These are phyloP conservation scores for Kwoniella dejecticola DNA, from an alignment of 768 basidiomycete species.

Conservation along the genomic window DNA sequence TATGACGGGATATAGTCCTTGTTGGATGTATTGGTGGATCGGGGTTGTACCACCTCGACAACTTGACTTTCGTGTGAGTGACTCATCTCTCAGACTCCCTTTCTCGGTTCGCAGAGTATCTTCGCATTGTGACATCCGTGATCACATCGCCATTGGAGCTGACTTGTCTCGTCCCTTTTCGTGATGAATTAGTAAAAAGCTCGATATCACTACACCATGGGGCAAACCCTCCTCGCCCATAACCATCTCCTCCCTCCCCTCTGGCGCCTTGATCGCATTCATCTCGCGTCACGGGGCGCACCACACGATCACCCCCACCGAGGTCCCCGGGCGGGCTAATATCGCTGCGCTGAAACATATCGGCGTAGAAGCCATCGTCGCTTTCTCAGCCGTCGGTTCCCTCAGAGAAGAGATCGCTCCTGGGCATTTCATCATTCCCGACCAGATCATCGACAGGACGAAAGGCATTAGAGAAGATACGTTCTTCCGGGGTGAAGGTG, in stretches of 20 bases:
- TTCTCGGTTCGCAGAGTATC: neutral
- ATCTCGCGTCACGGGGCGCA: constrained; percentile 83
- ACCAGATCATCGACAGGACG: constrained; percentile 94
- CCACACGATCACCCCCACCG: constrained; percentile 76
- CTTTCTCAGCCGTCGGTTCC: constrained; percentile 94
- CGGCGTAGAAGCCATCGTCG: constrained; percentile 83
- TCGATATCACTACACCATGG: constrained; percentile 67
- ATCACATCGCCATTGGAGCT: neutral
- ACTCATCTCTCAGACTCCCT: neutral
- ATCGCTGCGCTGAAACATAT: constrained; percentile 91
- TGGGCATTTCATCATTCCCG: constrained; percentile 82
- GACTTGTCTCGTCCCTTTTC: neutral
- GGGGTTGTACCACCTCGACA: constrained; percentile 89
- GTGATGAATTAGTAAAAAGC: constrained; percentile 22
- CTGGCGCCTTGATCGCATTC: constrained; percentile 78
- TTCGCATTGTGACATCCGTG: neutral
- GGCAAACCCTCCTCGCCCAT: constrained; percentile 88
- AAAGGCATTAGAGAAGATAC: constrained; percentile 86
- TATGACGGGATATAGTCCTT: constrained; percentile 51
- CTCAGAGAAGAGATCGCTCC: constrained; percentile 90
- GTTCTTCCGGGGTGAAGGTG: constrained; percentile 77
- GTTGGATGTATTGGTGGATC: constrained; percentile 90
- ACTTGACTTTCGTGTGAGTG: constrained; percentile 80
- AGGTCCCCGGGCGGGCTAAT: constrained; percentile 85
- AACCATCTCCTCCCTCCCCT: constrained; percentile 83